Evolutionary conservation across 192 early-diverging fungal genomes (phyloP), one percentile per base, ranked within the genome.

Genomic region (Coemansia sp.): DNA sequence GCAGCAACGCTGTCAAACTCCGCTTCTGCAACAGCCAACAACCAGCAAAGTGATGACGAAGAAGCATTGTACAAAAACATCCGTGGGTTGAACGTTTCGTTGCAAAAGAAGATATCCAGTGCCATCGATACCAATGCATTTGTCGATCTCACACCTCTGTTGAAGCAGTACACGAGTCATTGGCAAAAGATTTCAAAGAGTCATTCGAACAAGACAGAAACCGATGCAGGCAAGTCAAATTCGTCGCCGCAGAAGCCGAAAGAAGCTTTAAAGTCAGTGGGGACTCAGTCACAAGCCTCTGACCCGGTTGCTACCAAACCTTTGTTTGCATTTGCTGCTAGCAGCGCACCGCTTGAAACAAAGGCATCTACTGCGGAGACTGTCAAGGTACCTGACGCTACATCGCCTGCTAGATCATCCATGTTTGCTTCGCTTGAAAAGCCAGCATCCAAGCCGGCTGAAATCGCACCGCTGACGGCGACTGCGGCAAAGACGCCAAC

Each of bases 11-110:
- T n/a, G n/a, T n/a, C 60, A 20, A 63, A 33, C 14, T 28, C 30
- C 30, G 30, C 11, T 14, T 45, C 42, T 12, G 42, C 42, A 16
- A 12, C 12, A 11, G 12, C 11, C 42, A 14, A 14, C 10, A 10
- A 38, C 42, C 8, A 56, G 30, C 30, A 56, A 20, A n/a, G 54
- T 11, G 5, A 7, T 3, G 54, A 60, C 17, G 70, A 70, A 7
- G 75, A 73, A 33, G 67, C 67, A 38, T 71, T 70, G 29, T 78
- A 69, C 56, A 74, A 65, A 20, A 71, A 72, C 45, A 69, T 83
- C 48, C 81, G 81, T 25, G 81, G 81, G 6, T 73, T 83, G 16
- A 83, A 83, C 50, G 67, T 75, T n/a, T 78, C 76, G 45, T 42
- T 83, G 42, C 66, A 79, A 38, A 78, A 69, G 42, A 68, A 74